Conservation (phyloP, 805 yeast genomes). For the Wickerhamomyces strasburgensis region DNA sequence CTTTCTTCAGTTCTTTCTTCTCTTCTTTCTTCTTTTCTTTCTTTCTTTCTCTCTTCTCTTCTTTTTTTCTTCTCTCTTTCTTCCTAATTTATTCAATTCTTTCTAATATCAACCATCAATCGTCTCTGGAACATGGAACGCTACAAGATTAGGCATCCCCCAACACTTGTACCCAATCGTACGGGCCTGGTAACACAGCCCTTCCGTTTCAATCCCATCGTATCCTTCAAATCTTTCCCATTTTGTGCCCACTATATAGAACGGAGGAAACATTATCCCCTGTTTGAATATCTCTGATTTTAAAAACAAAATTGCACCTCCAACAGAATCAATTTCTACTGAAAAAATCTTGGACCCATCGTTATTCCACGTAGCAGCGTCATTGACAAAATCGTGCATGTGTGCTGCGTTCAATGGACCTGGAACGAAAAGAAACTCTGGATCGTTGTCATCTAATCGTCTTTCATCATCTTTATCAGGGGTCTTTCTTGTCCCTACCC, state of each 20-base stretch:
- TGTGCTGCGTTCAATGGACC: constrained; percentile 19
- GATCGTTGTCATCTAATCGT: constrained; percentile 16
- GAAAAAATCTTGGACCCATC: constrained; percentile 7
- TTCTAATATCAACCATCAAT: constrained; percentile 4
- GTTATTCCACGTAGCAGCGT: constrained; percentile 8
- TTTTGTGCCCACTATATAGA: constrained; percentile 37
- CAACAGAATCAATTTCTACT: constrained; percentile 42
- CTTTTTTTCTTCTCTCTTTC: no score
- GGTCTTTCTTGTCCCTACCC: constrained; percentile 28
- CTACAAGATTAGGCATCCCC: constrained; percentile 45
- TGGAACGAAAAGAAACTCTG: constrained; percentile 25
- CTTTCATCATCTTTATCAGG: constrained; percentile 23
- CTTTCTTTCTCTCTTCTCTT: no score
- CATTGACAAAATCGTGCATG: constrained; percentile 17
- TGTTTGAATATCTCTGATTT: constrained; percentile 40
- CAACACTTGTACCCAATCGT: constrained; percentile 41
- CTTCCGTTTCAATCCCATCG: constrained; percentile 53
- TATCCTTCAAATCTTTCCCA: constrained; percentile 45
- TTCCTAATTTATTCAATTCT: no score
- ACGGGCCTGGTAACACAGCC: constrained; percentile 43
- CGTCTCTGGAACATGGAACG: constrained; percentile 28
- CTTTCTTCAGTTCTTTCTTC: no score
- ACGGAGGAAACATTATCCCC: constrained; percentile 43
- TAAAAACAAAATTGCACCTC: constrained; percentile 45
- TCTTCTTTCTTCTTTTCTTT: no score